Evolutionary conservation across 2,329 filamentous ascomycete species (phyloP).

Genomic region (Epichloe glyceriae): DNA sequence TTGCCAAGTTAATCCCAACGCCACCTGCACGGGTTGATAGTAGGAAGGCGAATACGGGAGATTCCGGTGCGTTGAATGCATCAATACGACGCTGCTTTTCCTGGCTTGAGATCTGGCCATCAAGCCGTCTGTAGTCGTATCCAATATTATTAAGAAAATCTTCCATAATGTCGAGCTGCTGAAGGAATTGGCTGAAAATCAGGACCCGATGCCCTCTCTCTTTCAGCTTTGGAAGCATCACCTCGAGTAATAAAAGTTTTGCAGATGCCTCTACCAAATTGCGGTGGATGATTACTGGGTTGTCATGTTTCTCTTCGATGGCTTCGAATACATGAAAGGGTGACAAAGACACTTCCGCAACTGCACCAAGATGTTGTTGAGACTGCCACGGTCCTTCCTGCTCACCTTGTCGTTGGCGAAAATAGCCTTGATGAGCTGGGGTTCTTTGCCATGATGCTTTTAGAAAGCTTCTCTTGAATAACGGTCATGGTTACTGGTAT

Average conservation of each 20-base stretch:
- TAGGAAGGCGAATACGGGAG: conserved; percentile 75
- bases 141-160: conserved; percentile 75
- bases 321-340: conserved; percentile 84
- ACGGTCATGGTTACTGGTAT: conserved; percentile 90
- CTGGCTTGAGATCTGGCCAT: conserved; percentile 67
- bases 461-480: conserved; percentile 87
- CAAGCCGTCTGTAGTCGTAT: conserved; percentile 64
- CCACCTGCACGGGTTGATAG: conserved; percentile 90
- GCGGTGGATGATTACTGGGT: conserved; percentile 50
- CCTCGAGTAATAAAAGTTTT: conserved; percentile 71
- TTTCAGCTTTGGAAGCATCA: conserved; percentile 77
- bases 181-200: conserved; percentile 91
- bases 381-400: conserved; percentile 57
- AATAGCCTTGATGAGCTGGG: conserved; percentile 75
- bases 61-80: conserved; percentile 76
- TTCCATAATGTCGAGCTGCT: conserved; percentile 78
- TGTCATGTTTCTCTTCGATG: conserved; percentile 69
- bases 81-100: conserved; percentile 94
- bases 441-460: conserved; percentile 87
- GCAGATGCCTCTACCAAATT: conserved; percentile 86
- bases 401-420: conserved; percentile 59
- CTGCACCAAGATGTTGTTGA: conserved; percentile 94
- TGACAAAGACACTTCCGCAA: conserved; percentile 90
- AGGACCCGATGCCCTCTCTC: conserved; percentile 80
- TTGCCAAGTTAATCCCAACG: conserved; percentile 94